Base-by-base conservation (phyloP, 2,329 filamentous ascomycete species). In the Pyrenophora seminiperda region DNA sequence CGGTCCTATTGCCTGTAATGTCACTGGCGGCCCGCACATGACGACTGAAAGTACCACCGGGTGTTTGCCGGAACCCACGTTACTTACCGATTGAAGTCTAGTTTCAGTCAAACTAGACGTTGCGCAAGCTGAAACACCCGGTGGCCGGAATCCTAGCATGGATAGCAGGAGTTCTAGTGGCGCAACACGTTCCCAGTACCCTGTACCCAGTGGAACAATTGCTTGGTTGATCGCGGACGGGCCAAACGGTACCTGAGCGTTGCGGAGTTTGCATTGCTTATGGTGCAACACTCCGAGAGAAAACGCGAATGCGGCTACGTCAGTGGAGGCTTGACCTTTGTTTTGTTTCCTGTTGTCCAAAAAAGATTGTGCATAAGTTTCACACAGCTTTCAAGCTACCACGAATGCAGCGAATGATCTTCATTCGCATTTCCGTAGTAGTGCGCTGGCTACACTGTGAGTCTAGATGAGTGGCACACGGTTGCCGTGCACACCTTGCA, bases 141-240 rank as follows among this genome's bases (percentile, higher is more conserved):
- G 47, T 50, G 42, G 41, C 30, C 36, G 47, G 19, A 47, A 40
- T 50, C 36, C 41, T 41, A 31, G 34, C 47, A 50, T 24, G 36
- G 14, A 18, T 20, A 20, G 20, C 30, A 34, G 30, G 6, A 29
- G 9, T 30, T 41, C 24, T 13, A 6, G 36, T 47, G 31, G 41
- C 47, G 30, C 30, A 41, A 22, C 27, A n/a, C 33, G 29, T 41
- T 34, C 36, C 32, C 29, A 27, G 24, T 27, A 27, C 24, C 41
- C 29, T 11, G 24, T 27, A 27, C 24, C 41, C 42, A 33, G 47
- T 46, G 22, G 36, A 36, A 19, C 19, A 30, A 40, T n/a, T 34
- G 22, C 41, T 40, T 31, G 22, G 32, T 17, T 31, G 19, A 34
- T 41, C 11, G 29, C 41, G 14, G 24, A 29, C 19, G 34, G 30